phyloP scores from a whole-genome alignment of 306 rosid genomes.

The Gastrolobium bilobum region DNA sequence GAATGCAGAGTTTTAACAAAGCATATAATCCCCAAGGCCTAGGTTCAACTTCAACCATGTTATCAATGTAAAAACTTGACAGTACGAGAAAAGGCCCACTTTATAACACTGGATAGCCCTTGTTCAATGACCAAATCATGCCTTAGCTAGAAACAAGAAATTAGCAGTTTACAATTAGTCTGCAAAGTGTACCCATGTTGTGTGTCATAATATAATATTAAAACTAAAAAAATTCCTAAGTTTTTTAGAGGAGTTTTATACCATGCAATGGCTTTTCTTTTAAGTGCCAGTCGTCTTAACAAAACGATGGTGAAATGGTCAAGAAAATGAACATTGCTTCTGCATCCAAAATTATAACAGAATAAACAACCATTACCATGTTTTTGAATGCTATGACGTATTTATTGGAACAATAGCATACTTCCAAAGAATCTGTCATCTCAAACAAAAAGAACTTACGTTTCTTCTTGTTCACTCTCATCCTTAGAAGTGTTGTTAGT shows the following conservation, averaged over 20 bases:
- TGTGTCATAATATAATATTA: constrained; percentile 14
- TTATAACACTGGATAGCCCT: constrained; percentile 5
- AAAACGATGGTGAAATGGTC: background rate
- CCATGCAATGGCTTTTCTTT: background rate
- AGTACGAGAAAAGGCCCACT: constrained; percentile 13
- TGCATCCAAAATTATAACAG: constrained; percentile 24
- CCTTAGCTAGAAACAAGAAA: constrained; percentile 39
- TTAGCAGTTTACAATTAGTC: background rate
- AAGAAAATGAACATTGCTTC: constrained; percentile 23
- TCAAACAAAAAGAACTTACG: constrained; percentile 54
- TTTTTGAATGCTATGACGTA: constrained; percentile 13
- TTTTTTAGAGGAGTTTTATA: background rate
- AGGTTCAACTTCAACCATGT: constrained; percentile 5
- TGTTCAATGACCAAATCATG: constrained; percentile 27
- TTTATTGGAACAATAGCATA: background rate
- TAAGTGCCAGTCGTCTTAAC: background rate
- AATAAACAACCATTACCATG: constrained; percentile 17
- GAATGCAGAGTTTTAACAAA: background rate
- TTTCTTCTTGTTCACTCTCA: constrained; percentile 45
- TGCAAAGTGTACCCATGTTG: constrained; percentile 5
- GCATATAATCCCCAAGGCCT: background rate
- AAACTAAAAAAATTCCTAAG: background rate
- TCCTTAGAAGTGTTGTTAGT: constrained; percentile 50
- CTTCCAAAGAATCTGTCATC: constrained; percentile 26
- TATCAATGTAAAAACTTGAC: constrained; percentile 23